Evolutionary conservation across 768 basidiomycete species (phyloP).

Genomic region (Mrakia hoshinonis): DNA sequence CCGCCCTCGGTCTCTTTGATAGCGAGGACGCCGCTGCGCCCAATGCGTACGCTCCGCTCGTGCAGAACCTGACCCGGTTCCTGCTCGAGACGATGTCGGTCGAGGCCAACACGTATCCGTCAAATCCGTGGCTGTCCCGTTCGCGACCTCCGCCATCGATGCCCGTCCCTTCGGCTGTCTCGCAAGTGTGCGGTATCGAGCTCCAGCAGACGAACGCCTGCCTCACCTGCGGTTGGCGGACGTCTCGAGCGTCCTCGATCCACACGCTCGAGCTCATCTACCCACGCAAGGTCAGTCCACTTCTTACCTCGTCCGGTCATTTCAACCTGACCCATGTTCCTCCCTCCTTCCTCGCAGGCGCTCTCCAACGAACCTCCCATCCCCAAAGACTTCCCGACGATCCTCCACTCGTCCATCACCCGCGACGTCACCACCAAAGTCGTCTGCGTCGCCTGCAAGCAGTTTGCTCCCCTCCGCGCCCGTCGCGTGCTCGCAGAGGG

Average conservation of each 20-base stretch:
- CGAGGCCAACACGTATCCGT: constrained; percentile 57
- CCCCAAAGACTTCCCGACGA: constrained; percentile 53
- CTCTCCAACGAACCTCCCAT: constrained; percentile 39
- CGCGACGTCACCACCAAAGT: constrained; percentile 79
- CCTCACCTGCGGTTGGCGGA: constrained; percentile 58
- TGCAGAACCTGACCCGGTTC: constrained; percentile 92
- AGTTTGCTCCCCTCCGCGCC: constrained; percentile 62
- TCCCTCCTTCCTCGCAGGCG: constrained; percentile 31
- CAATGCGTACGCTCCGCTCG: constrained; percentile 76
- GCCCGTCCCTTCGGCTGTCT: constrained; percentile 57
- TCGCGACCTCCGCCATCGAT: constrained; percentile 33
- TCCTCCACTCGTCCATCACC: constrained; percentile 65
- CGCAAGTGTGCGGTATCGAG: constrained; percentile 74
- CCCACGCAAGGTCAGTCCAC: constrained; percentile 59
- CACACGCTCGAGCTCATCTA: constrained; percentile 82
- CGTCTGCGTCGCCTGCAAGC: constrained; percentile 73
- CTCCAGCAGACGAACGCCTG: constrained; percentile 69
- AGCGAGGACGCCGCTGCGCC: constrained; percentile 61
- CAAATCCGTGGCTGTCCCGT: constrained; percentile 50
- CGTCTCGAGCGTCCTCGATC: constrained; percentile 67
- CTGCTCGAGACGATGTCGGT: constrained; percentile 71
- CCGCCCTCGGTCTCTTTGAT: constrained; percentile 81
- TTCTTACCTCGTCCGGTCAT: neutral
- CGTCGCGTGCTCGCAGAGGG: constrained; percentile 56
- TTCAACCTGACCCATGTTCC: constrained; percentile 37